Conservation (phyloP, 345 rosid species). For the Ricinus communis region DNA sequence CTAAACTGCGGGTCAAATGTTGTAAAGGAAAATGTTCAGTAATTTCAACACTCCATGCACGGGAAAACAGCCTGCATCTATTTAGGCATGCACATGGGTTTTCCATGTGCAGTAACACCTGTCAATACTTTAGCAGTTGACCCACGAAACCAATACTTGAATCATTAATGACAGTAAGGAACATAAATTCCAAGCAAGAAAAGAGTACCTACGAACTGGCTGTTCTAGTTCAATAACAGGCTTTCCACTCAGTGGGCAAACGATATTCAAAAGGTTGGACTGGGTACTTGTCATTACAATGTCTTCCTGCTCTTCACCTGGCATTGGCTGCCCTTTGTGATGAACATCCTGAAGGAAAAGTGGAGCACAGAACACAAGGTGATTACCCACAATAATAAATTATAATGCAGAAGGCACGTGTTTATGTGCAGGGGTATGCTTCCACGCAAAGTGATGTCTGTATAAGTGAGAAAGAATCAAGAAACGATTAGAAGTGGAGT, state of each 20-base stretch:
- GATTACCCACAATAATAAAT: constrained; percentile 8
- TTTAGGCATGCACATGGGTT: background rate
- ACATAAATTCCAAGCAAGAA: constrained; percentile 1
- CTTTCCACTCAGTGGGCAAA: constrained; percentile 84
- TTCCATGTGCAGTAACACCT: background rate
- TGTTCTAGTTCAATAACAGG: constrained; percentile 63
- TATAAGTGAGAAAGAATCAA: background rate
- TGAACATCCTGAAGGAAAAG: constrained; percentile 69
- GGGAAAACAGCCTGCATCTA: background rate
- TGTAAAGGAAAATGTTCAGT: background rate
- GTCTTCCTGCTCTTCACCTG: constrained; percentile 93
- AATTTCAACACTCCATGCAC: background rate
- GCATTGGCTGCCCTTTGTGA: constrained; percentile 82
- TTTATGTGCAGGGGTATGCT: background rate
- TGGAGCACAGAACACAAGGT: constrained; percentile 5
- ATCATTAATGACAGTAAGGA: background rate
- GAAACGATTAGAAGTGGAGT: too few species aligned
- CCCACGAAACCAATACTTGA: background rate
- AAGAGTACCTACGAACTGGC: constrained; percentile 83
- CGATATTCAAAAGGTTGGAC: constrained; percentile 62
- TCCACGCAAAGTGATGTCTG: background rate
- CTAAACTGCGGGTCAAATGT: background rate
- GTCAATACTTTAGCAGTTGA: background rate
- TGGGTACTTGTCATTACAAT: constrained; percentile 81
- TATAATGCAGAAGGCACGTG: background rate